Evolutionary conservation across 1,284 basidiomycete species (phyloP), one percentile per base, ranked within the genome.

Genomic region (Trametes polyzona): DNA sequence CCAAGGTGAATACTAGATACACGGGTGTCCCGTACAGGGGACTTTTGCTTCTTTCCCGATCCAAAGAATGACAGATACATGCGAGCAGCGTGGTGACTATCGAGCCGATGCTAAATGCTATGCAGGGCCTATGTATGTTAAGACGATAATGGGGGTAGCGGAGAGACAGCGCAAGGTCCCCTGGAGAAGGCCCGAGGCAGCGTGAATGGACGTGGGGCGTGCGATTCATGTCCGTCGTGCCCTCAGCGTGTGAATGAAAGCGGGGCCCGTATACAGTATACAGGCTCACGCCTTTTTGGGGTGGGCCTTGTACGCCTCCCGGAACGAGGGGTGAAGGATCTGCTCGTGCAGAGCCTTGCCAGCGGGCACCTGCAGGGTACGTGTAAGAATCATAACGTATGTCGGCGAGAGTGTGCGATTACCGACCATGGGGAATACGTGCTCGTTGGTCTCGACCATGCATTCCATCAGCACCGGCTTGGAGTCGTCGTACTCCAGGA

Each of bases 401-500:
- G n/a, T n/a, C n/a, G n/a, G n/a, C n/a, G n/a, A n/a, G n/a, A n/a
- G n/a, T n/a, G n/a, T n/a, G n/a, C n/a, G n/a, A n/a, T n/a, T n/a
- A n/a, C n/a, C n/a, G n/a, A n/a, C 92, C 91, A 94, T 95, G 12
- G 92, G 96, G 84, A 94, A 98, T 57, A 97, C 95, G 73, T 98
- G 95, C 77, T 98, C 96, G 66, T 86, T 87, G 68, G 82, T 83
- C 73, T 91, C 88, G 32, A 98, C 93, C 55, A 90, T 56, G 70
- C 94, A 96, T 76, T 99, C 96, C 79, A 99, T 81, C 62, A 99
- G 74, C 42, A 98, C 83, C 1, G 96, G 96, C 75, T 86, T 90
- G 58, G 80, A 81, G 63, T 86, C 89, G 63, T 95, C 91, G 74
- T 96, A 97, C 77, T 96, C 95, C 67, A 99, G 82, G 76, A 99